Evolutionary conservation across 345 rosid genomes (phyloP), one percentile per base, ranked within the genome.

Genomic region (Aquilaria yunnanensis): DNA sequence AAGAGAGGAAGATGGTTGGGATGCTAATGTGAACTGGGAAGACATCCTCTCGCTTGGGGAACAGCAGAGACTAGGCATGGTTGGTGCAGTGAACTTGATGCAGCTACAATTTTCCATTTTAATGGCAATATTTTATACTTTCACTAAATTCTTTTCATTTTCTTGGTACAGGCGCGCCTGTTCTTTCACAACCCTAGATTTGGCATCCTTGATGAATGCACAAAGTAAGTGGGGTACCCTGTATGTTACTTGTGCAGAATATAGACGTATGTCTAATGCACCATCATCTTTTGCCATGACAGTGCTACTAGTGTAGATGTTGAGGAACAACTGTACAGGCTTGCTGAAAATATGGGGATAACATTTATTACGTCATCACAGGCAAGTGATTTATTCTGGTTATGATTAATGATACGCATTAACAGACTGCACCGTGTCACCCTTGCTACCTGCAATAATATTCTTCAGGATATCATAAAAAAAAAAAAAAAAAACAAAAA

Each of bases 11-110:
- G 78, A 81, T 59, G 93, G 93, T 56, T 94, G 96, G 97, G 93
- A 91, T 75, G 85, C 97, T 51, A 67, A 68, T 60, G 65, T 73
- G 47, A 85, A 87, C 66, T 94, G 99, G 99, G 96, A 91, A 79
- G 93, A 94, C 67, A 84, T 75, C 58, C 88, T 94, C 14, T 94
- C 99, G 65, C 96, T 94, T 8, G 99, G 99, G 55, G 99, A 94
- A 71, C 99, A 91, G 74, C 99, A 94, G 74, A 85, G 99, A 75
- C 76, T 94, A 63, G 96, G 99, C 70, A 91, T 94, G 97, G 99
- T 94, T 66, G 76, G 81, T 73, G 60, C 57, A 49, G 34, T 34
- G 34, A 14, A 51, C 41, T 33, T 54, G 29, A 34, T 30, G 37
- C 61, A 64, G 41, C 45, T n/a, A 41, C 33, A 16, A 50, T 13